Evolutionary conservation across 768 basidiomycete genomes (phyloP).

Genomic region (Leccinum olivaceopallidum): DNA sequence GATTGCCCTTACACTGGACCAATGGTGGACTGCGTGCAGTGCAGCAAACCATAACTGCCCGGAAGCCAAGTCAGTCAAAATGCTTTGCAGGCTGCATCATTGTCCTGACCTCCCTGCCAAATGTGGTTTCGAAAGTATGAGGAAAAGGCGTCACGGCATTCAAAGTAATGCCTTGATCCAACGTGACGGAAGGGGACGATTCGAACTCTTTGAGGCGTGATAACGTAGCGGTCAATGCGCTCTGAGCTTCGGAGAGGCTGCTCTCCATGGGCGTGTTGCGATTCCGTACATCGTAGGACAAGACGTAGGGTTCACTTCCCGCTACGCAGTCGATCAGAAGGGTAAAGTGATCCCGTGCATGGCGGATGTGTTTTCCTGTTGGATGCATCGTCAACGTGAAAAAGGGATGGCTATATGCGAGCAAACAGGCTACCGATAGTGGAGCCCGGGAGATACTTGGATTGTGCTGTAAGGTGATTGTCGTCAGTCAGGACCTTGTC

Average conservation of each 20-base stretch:
- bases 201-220: constrained; percentile 54
- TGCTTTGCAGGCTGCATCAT: not conserved
- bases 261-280: constrained; percentile 87
- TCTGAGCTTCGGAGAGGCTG: constrained; percentile 56
- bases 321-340: constrained; percentile 60
- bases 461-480: constrained; percentile 65
- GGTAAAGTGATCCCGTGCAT: constrained; percentile 81
- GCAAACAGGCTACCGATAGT: constrained; percentile 64
- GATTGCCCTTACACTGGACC: constrained; percentile 72
- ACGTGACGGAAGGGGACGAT: constrained; percentile 37
- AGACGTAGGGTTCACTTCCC: constrained; percentile 45
- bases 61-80: constrained; percentile 5
- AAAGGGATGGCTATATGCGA: not conserved
- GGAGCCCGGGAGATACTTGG: constrained; percentile 81
- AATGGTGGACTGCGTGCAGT: constrained; percentile 86
- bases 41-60: constrained; percentile 81
- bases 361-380: constrained; percentile 81
- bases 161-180: constrained; percentile 64
- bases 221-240: constrained; percentile 57
- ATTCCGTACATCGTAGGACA: constrained; percentile 75
- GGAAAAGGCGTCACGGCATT: constrained; percentile 80
- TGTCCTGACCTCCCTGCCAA: constrained; percentile 71
- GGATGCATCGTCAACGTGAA: constrained; percentile 3
- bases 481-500: constrained; percentile 65
- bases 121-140: constrained; percentile 75